Evolutionary conservation across 129 eudicot genomes (phyloP).

Genomic region (Dittrichia graveolens): DNA sequence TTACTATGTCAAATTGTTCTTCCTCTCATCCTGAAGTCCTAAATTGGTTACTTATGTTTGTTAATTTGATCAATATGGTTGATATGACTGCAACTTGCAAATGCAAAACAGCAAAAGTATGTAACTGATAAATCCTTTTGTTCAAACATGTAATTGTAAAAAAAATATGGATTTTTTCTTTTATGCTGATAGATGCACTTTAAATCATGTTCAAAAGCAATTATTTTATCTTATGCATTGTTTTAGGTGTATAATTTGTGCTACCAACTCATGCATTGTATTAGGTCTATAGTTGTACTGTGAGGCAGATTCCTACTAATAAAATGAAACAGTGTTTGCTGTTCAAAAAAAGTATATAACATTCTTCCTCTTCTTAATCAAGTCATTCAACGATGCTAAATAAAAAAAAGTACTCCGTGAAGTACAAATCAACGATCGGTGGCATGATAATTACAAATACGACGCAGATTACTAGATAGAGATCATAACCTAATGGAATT

Average conservation of each 20-base stretch:
- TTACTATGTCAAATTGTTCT: background rate
- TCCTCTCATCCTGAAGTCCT: background rate
- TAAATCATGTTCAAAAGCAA: background rate
- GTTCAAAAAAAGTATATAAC: too few species aligned
- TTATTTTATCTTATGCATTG: background rate
- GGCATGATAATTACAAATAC: background rate
- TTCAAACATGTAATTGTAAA: background rate
- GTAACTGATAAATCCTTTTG: background rate
- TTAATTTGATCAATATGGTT: background rate
- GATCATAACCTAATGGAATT: background rate
- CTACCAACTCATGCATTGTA: background rate
- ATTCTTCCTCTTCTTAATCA: too few species aligned
- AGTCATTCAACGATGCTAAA: background rate
- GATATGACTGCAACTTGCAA: background rate
- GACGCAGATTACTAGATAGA: constrained; percentile 3
- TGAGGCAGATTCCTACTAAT: too few species aligned
- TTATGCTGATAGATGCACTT: background rate
- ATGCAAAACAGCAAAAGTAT: background rate
- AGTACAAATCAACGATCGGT: constrained; percentile 19
- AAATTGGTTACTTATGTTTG: background rate
- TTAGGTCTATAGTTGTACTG: too few species aligned
- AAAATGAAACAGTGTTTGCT: too few species aligned
- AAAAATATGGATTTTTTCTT: background rate
- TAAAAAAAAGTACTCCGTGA: background rate
- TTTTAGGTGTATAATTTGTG: background rate